Conservation (phyloP, 176 grass and related monocot genomes). For the Oryza rufipogon region DNA sequence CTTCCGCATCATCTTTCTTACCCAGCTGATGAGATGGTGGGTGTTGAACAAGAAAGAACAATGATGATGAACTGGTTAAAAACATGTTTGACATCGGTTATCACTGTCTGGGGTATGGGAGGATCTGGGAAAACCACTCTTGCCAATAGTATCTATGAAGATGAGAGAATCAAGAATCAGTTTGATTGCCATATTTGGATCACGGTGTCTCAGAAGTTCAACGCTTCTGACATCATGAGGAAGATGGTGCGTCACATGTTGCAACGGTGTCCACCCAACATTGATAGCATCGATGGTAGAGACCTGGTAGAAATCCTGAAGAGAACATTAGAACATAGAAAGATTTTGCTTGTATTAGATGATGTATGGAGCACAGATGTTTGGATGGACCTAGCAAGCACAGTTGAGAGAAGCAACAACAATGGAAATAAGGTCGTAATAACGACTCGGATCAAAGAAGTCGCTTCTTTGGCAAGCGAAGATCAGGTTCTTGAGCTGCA, state of each 20-base stretch:
- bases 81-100: neutral
- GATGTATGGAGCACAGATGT: conserved; percentile 31
- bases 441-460: conserved; percentile 3
- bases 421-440: conserved; percentile 32
- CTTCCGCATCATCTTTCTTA: conserved; percentile 33
- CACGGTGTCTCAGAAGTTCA: conserved; percentile 14
- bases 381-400: conserved; percentile 23
- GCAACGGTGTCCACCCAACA: neutral
- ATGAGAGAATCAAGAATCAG: conserved; percentile 13
- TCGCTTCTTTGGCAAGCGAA: conserved; percentile 35
- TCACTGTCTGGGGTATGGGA: conserved; percentile 35
- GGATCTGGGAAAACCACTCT: conserved; percentile 23
- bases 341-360: conserved; percentile 29
- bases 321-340: conserved; percentile 27
- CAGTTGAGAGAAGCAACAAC: neutral
- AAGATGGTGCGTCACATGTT: neutral
- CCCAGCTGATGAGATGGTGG: conserved; percentile 19
- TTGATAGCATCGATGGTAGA: neutral
- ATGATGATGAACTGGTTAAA: conserved; percentile 4
- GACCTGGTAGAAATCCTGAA: conserved; percentile 1
- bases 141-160: conserved; percentile 1
- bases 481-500: conserved; percentile 19
- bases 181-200: conserved; percentile 42
- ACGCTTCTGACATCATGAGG: neutral
- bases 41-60: conserved; percentile 19